Evolutionary conservation across 495 filamentous ascomycete species (phyloP), one percentile per base, ranked within the genome.

Genomic region (Neurospora sp.): DNA sequence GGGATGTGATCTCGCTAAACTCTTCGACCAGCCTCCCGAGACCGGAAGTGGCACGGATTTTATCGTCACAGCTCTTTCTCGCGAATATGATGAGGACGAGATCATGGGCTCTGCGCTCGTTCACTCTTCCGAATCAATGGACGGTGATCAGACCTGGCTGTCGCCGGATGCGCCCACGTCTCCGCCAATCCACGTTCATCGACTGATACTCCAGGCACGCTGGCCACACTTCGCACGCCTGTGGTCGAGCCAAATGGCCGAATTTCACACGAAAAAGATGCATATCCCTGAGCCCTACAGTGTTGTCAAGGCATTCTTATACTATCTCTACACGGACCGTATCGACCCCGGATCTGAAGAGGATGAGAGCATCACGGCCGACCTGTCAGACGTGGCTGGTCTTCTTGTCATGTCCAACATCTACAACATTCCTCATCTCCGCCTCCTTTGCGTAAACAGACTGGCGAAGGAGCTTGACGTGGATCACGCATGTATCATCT

Each of bases 371-470:
- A 73, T 87, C n/a, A 80, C 81, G 4, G 86, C 88, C 0, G 89
- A 90, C 69, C 88, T 97, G 40, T 87, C 89, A 22, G 93, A 97
- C 75, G 94, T 98, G 20, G 95, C 96, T 0, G 94, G 96, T n/a
- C 87, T 99, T 83, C 87, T 99, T 2, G 96, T 98, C 70, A 95
- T 99, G 93, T 91, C 94, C 31, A 97, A 98, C 78, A 91, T 98
- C 27, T 99, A 99, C 80, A 94, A 97, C 79, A 94, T 99, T 84
- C 94, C 93, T 0, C 91, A 93, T 72, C 89, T 99, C 3, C 93
- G 95, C 14, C 87, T 97, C 12, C 87, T 98, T 14, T 96, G 94
- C 79, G 89, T 98, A 48, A 92, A 95, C 79, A 87, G 96, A 12
- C 87, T 99, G 38, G 91, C 91, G 69, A 90, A 90, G 59, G 96